Evolutionary conservation across 2,329 filamentous ascomycete genomes (phyloP), one percentile per base, ranked within the genome.

Genomic region (Ascochyta viciae-villosae): DNA sequence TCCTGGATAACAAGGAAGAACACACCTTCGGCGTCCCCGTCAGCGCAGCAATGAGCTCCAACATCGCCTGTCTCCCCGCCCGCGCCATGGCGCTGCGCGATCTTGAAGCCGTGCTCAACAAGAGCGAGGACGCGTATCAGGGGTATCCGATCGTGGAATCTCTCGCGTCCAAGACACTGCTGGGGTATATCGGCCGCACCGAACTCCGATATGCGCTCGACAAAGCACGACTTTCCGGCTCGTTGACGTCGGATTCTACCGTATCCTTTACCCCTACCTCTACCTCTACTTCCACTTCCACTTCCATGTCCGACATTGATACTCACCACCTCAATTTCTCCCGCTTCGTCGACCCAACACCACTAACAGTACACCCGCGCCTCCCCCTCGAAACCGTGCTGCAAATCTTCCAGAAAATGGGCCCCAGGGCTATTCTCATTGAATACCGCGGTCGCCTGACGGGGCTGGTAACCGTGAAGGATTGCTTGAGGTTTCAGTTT

Each of bases 401-500:
- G 92, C 95, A 99, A 72, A 83, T 99, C 10, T 99, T 99, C 81
- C 94, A 94, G 75, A 99, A 98, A 79, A 96, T 99, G 74, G 95
- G 95, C 0, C 95, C 94, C 0, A 86, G 95, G 1, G 92, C 97
- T 6, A 94, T 99, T 45, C 83, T 99, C 3, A 89, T 97, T 35
- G 95, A 99, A 75, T 89, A 96, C 72, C 89, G 91, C 55, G 95
- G 95, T 13, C 86, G 86, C 45, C 83, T 99, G 2, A 86, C 85
- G 0, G 95, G 95, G 0, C 82, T 99, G 0, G 91, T 99, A 0
- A 99, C 95, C 0, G 90, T 97, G 60, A 99, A 99, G 75, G 95
- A 99, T 74, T 98, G 95, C 65, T 80, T 99, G 52, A 96, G 95
- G 74, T 98, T 96, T 71, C 94, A 99, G 76, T 96, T 98, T 84